Conservation (phyloP, 139 green algal species). For the Trebouxia sp. region DNA sequence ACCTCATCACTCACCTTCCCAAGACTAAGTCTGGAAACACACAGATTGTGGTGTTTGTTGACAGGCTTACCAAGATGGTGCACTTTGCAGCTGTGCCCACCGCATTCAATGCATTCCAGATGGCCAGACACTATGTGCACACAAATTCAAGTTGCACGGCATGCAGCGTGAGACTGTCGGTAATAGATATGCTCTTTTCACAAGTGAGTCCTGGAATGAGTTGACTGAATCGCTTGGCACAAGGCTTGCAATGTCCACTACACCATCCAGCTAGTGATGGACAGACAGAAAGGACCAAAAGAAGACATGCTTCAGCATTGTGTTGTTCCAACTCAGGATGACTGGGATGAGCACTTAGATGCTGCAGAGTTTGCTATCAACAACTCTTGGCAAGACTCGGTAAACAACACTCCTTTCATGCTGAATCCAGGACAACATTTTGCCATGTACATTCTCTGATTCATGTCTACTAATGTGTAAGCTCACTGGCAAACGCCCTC, state of each 20-base stretch:
- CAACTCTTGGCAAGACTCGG: too few species aligned
- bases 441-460: too few species aligned
- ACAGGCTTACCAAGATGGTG: conserved; percentile 49
- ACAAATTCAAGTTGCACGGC: conserved; percentile 23
- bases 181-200: conserved; percentile 43
- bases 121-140: conserved; percentile 39
- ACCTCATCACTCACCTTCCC: conserved; percentile 47
- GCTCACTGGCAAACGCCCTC: too few species aligned
- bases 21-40: conserved; percentile 34
- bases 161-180: conserved; percentile 32
- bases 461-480: too few species aligned
- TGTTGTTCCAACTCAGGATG: too few species aligned
- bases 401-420: too few species aligned
- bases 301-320: too few species aligned
- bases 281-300: conserved; percentile 68
- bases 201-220: conserved; percentile 42
- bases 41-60: conserved; percentile 44
- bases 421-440: too few species aligned
- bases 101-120: background rate
- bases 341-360: too few species aligned
- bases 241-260: conserved; percentile 39
- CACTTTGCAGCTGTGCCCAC: conserved; percentile 33
- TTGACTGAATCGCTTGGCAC: conserved; percentile 35
- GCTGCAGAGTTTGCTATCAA: too few species aligned
- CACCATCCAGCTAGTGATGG: conserved; percentile 67